These are phyloP conservation scores for Cyathus striatus DNA, from an alignment of 768 basidiomycete genomes.

Conservation along the genomic window DNA sequence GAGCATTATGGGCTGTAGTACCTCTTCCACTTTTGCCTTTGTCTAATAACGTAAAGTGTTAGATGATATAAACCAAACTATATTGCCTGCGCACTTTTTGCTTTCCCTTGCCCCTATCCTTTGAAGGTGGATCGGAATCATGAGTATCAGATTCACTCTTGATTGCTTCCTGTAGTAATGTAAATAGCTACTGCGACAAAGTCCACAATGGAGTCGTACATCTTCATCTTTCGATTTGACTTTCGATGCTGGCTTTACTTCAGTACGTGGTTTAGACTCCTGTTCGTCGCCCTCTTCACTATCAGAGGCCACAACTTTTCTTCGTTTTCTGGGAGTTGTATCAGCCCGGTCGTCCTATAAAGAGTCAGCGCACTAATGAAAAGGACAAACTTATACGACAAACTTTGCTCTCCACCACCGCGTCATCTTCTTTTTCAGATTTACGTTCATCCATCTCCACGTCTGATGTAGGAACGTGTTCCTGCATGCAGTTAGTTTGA, in stretches of 20 bases:
- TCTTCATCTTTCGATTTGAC: not conserved
- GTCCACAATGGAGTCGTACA: not conserved
- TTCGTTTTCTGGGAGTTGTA: not conserved
- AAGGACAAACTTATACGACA: not conserved
- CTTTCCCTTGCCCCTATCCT: too few relatives aligned
- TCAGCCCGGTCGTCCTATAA: too few relatives aligned
- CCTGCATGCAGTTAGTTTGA: constrained; percentile 5
- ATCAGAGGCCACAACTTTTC: not conserved
- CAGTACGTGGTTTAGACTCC: constrained; percentile 13
- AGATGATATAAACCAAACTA: too few relatives aligned
- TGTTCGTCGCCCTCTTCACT: too few relatives aligned
- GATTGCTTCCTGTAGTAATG: not conserved
- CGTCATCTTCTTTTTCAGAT: constrained; percentile 1
- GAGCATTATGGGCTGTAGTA: not conserved
- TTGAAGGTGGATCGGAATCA: too few relatives aligned
- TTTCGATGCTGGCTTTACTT: not conserved
- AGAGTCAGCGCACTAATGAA: not conserved
- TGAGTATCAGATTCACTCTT: too few relatives aligned
- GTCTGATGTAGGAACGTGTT: constrained; percentile 33
- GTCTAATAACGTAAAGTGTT: not conserved
- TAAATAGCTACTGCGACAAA: not conserved
- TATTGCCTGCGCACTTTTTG: too few relatives aligned
- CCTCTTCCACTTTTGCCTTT: not conserved
- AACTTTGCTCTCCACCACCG: not conserved
- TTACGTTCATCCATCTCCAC: constrained; percentile 17